phyloP scores from a whole-genome alignment of 305 asterid species.

The Solanum hybrid region DNA sequence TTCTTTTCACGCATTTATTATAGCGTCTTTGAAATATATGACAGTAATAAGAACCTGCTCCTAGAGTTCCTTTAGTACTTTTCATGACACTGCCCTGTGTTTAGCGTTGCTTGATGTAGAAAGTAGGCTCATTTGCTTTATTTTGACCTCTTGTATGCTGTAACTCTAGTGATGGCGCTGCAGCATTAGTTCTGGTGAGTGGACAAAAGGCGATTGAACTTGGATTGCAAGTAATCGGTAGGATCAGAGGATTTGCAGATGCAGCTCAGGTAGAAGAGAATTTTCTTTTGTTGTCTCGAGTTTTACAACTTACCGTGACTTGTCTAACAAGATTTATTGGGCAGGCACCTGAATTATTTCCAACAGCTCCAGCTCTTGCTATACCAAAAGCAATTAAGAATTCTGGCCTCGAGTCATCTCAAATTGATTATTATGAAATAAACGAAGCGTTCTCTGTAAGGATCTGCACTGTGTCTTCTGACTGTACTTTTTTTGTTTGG shows the following conservation, averaged over 20 bases:
- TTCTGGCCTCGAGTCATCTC: slow-evolving; percentile 64
- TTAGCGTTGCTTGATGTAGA: neutral
- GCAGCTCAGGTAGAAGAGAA: slow-evolving; percentile 72
- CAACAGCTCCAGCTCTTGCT: slow-evolving; percentile 94
- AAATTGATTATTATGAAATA: slow-evolving; percentile 77
- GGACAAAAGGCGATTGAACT: slow-evolving; percentile 68
- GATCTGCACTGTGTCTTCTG: neutral
- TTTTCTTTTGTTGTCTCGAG: neutral
- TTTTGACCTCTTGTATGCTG: neutral
- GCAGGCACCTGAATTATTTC: slow-evolving; percentile 88
- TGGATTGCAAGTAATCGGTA: slow-evolving; percentile 73
- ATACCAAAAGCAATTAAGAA: slow-evolving; percentile 84
- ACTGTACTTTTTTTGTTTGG: neutral
- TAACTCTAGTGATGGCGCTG: slow-evolving; percentile 78
- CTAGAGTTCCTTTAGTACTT: neutral
- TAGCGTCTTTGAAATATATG: neutral
- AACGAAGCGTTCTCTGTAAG: slow-evolving; percentile 96
- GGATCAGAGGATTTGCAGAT: slow-evolving; percentile 85
- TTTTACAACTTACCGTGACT: slow-evolving; percentile 3
- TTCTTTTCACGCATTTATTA: neutral
- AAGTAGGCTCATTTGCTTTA: neutral
- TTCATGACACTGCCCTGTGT: neutral
- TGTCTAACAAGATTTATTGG: slow-evolving; percentile 21
- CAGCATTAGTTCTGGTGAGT: slow-evolving; percentile 92
- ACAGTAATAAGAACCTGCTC: neutral